Evolutionary conservation across 2,329 filamentous ascomycete species (phyloP), one percentile per base, ranked within the genome.

Genomic region (Fusarium annulatum): DNA sequence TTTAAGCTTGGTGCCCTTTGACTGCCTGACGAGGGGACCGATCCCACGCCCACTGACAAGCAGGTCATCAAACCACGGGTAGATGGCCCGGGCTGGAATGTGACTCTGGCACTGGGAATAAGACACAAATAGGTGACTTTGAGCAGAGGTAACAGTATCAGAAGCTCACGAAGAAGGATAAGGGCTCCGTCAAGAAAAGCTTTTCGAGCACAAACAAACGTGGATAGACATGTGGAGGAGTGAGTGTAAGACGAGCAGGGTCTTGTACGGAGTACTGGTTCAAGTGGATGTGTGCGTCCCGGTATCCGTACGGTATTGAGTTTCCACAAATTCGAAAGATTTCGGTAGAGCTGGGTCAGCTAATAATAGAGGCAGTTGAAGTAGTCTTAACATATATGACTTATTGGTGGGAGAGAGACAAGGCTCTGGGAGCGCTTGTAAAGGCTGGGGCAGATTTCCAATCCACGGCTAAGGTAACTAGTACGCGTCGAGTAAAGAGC

Each of bases 31-130:
- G 65, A 69, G 58, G 51, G 60, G 52, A 64, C 64, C 51, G 61
- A 69, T 71, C 69, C 72, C 68, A 77, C 67, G 65, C 57, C 56
- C 64, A 73, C 68, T 52, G 58, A 73, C 67, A 67, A 66, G 67
- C 67, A 76, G 70, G 57, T 72, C 59, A 76, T 74, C 71, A 73
- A 67, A 67, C 73, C 62, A 67, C 61, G 67, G 69, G 68, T 67
- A 66, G 72, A 74, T 72, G 67, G 64, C 56, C 66, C 63, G 71
- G 64, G 62, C 69, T 69, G 53, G 51, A 61, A 76, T 69, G 70
- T 52, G 72, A 78, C 74, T 66, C 65, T 69, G 56, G 61, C 42
- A 61, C 53, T 69, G 56, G 58, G 34, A 63, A 70, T 43, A 60
- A 56, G 52, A 67, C 51, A 61, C 49, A 61, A 57, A 52, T 45